These are phyloP conservation scores for Aquilaria agallochum DNA, from an alignment of 441 rosid species.

Conservation along the genomic window DNA sequence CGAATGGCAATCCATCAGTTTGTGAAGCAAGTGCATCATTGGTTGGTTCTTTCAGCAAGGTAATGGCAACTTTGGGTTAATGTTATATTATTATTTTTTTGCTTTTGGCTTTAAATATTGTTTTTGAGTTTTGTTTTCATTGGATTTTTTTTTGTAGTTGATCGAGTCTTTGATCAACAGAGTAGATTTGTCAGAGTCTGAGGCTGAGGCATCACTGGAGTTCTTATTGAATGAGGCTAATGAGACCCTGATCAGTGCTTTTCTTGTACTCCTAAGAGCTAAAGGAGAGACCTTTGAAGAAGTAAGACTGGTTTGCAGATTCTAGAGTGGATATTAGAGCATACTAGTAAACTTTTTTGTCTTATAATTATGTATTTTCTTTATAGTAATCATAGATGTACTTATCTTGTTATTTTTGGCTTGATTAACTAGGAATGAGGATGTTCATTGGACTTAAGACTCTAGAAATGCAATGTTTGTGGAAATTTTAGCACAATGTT, in stretches of 20 bases:
- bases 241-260: conserved; percentile 81
- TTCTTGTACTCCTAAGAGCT: conserved; percentile 81
- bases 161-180: conserved; percentile 69
- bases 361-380: not conserved
- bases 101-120: not conserved
- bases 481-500: not conserved
- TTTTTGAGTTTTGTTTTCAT: not conserved
- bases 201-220: conserved; percentile 73
- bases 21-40: too few relatives aligned
- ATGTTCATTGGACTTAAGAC: not conserved
- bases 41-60: too few relatives aligned
- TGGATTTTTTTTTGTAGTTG: conserved; percentile 34
- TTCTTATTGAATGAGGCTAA: conserved; percentile 49
- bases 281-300: conserved; percentile 96
- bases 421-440: not conserved
- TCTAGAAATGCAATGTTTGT: not conserved
- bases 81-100: not conserved
- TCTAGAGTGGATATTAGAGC: too few relatives aligned
- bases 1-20: too few relatives aligned
- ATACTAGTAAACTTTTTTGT: not conserved
- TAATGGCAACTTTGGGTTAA: too few relatives aligned
- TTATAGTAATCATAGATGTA: not conserved
- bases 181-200: conserved; percentile 69
- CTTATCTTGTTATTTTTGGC: not conserved
- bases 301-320: conserved; percentile 26